Evolutionary conservation across 192 early-diverging fungal species (phyloP).

Genomic region (Coemansia sp.): DNA sequence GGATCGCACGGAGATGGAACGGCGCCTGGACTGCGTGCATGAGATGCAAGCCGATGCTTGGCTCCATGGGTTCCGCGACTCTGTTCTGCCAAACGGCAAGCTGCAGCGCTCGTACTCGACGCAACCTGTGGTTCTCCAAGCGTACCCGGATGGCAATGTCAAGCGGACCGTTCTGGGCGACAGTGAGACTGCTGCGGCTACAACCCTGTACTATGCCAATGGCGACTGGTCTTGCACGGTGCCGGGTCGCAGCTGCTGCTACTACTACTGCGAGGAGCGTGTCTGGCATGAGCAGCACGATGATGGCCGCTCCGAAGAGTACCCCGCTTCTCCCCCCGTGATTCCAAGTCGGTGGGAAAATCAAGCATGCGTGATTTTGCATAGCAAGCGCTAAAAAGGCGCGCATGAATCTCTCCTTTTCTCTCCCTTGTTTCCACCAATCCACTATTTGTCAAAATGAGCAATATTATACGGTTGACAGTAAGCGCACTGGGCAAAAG

Average conservation of each 20-base stretch:
- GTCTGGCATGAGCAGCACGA: conserved; percentile 45
- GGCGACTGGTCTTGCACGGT: conserved; percentile 46
- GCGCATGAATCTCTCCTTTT: too few relatives aligned
- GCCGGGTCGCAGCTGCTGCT: conserved; percentile 13
- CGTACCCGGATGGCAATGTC: conserved; percentile 45
- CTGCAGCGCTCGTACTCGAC: conserved; percentile 30
- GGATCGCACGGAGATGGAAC: conserved; percentile 12
- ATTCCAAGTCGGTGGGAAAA: too few relatives aligned
- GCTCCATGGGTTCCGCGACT: conserved; percentile 37
- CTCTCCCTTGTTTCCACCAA: background rate
- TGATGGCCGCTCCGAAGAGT: background rate
- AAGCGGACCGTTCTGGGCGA: conserved; percentile 23
- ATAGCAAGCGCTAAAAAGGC: too few relatives aligned
- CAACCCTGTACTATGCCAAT: conserved; percentile 43
- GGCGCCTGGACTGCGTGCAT: conserved; percentile 37
- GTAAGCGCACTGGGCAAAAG: conserved; percentile 19
- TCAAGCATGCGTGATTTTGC: too few relatives aligned
- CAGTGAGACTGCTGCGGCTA: background rate
- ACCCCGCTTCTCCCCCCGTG: background rate
- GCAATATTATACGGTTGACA: conserved; percentile 1
- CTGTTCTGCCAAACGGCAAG: conserved; percentile 26
- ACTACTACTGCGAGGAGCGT: conserved; percentile 36
- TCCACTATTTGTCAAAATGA: background rate
- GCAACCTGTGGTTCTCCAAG: conserved; percentile 24
- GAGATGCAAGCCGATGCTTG: conserved; percentile 24